Evolutionary conservation across 768 basidiomycete genomes (phyloP), one percentile per base, ranked within the genome.

Genomic region (Mycena metata): DNA sequence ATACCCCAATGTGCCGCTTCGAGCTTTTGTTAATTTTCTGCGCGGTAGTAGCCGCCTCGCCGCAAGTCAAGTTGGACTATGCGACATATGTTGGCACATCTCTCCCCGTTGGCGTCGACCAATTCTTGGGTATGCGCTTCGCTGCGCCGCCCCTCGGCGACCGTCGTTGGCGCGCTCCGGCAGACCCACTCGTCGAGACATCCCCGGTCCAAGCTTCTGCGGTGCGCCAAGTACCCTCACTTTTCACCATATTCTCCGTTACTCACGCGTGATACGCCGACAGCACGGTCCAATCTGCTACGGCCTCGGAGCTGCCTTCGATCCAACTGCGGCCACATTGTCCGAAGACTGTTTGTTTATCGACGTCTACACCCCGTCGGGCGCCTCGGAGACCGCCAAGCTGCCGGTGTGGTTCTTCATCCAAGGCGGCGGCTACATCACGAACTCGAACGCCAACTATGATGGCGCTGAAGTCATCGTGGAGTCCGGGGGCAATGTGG

Each of bases 321-420:
- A 64, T 50, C 35, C 64, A 26, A 49, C 64, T 47, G 54, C 54
- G 50, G 57, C 54, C 43, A 45, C 64, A 39, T 30, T 50, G 55
- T 57, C 64, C 46, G 64, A 64, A 56, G 64, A 64, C 47, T 64
- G 64, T 49, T 50, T 64, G 24, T 64, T 64, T 23, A 64, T 64
- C 55, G 64, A 64, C 45, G 64, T 64, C 54, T 64, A 64, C 47
- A 54, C 64, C 24, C 64, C 64, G 30, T 64, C 64, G 46, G 62
- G 62, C 17, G 43, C 62, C 62, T 54, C 62, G 16, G 62, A 52
- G 62, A 64, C 51, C 51, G 55, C 62, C 17, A 64, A 64, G 24
- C 55, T 64, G 52, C 64, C 64, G 17, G 64, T 64, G 55, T 64
- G 64, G 64, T 64, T 64, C 46, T 64, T 56, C 64, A 64, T 64